Evolutionary conservation across 108 stramenopile species (phyloP).

Genomic region (Cyclotella kingstonii): DNA sequence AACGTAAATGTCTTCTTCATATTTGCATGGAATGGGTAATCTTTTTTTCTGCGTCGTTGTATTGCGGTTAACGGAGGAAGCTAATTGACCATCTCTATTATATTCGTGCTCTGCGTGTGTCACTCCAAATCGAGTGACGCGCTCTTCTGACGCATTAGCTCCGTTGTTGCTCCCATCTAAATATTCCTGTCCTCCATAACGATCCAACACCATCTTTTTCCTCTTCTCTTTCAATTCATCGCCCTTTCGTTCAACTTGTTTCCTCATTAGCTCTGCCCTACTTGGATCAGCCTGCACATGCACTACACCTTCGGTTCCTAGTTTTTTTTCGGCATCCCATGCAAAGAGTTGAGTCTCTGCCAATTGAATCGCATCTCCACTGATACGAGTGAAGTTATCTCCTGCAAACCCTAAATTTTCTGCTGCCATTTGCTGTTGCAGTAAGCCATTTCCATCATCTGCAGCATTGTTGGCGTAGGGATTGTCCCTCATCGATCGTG

Average conservation of each 20-base stretch:
- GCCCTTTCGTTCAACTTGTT: constrained; percentile 77
- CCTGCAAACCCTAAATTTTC: constrained; percentile 88
- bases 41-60: constrained; percentile 33
- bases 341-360: constrained; percentile 95
- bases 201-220: constrained; percentile 87
- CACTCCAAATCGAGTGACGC: constrained; percentile 77
- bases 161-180: constrained; percentile 39
- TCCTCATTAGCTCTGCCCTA: constrained; percentile 89
- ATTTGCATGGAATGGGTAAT: constrained; percentile 79
- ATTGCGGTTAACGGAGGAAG: constrained; percentile 48
- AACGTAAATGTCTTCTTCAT: constrained; percentile 92
- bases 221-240: constrained; percentile 67
- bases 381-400: constrained; percentile 94
- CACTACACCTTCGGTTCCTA: constrained; percentile 59
- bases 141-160: constrained; percentile 41
- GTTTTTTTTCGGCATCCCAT: constrained; percentile 91
- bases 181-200: constrained; percentile 93
- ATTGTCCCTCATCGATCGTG: constrained; percentile 97
- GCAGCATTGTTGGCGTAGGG: constrained; percentile 85
- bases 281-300: constrained; percentile 97
- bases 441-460: constrained; percentile 40
- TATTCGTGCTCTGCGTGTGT: constrained; percentile 76
- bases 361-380: constrained; percentile 88
- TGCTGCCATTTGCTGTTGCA: constrained; percentile 37
- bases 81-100: constrained; percentile 76